Evolutionary conservation across 176 grass and related monocot genomes (phyloP).

Genomic region (Leersia perrieri): DNA sequence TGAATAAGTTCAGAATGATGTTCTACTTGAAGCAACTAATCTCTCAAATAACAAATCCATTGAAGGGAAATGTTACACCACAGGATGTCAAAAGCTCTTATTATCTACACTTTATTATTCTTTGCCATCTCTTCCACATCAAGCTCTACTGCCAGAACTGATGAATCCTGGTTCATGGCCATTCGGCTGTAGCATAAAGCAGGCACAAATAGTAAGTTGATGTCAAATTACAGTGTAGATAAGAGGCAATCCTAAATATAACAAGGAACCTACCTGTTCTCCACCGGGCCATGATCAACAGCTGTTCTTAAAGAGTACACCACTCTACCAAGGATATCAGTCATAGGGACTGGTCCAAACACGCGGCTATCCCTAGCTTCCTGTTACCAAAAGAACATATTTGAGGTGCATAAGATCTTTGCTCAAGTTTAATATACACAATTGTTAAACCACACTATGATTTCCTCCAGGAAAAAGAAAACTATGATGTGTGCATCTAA

Average conservation of each 20-base stretch:
- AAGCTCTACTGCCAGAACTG: constrained; percentile 82
- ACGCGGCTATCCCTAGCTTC: constrained; percentile 94
- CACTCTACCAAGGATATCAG: constrained; percentile 78
- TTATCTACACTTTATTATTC: constrained; percentile 62
- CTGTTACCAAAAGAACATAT: constrained; percentile 40
- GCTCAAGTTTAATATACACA: background rate
- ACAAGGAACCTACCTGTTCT: constrained; percentile 67
- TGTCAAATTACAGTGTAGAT: background rate
- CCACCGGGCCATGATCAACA: constrained; percentile 79
- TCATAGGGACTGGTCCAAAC: constrained; percentile 92
- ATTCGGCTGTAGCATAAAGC: constrained; percentile 38
- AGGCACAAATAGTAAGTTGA: constrained; percentile 14
- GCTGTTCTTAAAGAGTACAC: constrained; percentile 78
- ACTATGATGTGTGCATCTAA: background rate
- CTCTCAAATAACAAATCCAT: constrained; percentile 23
- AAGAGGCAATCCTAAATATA: background rate
- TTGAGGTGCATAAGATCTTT: background rate
- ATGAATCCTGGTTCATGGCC: constrained; percentile 68
- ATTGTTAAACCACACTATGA: background rate
- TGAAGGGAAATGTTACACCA: background rate
- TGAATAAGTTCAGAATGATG: background rate
- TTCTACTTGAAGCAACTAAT: constrained; percentile 14
- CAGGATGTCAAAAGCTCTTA: constrained; percentile 8
- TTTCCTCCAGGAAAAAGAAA: too few relatives aligned
- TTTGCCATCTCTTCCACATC: constrained; percentile 93